These are phyloP conservation scores for Naegleria gruberi DNA, from an alignment of 208 protist species.

Conservation along the genomic window DNA sequence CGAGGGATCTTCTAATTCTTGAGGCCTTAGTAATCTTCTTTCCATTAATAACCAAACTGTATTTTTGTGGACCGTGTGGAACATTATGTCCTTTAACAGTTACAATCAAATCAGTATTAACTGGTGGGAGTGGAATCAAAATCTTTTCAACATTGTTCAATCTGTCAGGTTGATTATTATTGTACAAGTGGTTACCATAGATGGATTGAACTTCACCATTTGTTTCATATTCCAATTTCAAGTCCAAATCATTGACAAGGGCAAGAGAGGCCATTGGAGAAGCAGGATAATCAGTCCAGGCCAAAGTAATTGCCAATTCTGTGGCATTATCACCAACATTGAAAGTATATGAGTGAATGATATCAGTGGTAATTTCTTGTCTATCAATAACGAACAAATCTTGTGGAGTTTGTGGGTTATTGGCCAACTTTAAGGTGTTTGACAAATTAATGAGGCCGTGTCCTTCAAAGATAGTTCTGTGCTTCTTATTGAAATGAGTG, in stretches of 20 bases:
- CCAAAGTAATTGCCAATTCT: neutral
- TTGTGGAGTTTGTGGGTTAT: neutral
- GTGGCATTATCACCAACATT: neutral
- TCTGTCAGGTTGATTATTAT: neutral
- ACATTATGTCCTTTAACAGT: neutral
- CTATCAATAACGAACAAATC: neutral
- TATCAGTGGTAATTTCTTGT: neutral
- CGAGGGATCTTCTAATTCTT: neutral
- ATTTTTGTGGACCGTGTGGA: slow-evolving; percentile 22
- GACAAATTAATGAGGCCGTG: neutral
- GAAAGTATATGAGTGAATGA: neutral
- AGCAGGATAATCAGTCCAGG: slow-evolving; percentile 13
- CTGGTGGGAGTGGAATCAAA: neutral
- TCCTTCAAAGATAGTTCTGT: neutral
- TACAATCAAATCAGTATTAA: neutral
- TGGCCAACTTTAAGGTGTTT: neutral
- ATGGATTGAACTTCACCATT: neutral
- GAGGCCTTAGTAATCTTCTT: neutral
- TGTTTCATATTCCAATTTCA: neutral
- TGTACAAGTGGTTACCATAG: neutral
- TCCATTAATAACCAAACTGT: neutral
- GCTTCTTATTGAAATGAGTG: neutral
- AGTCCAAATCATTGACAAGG: slow-evolving; percentile 17
- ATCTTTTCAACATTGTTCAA: slow-evolving; percentile 1
- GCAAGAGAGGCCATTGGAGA: neutral